Percentiles rank a stretch among this genome's conserved stretches.
Evolutionary conservation across 2,329 filamentous ascomycete species (phyloP).

Genomic region (Penicillium oxalicum): DNA sequence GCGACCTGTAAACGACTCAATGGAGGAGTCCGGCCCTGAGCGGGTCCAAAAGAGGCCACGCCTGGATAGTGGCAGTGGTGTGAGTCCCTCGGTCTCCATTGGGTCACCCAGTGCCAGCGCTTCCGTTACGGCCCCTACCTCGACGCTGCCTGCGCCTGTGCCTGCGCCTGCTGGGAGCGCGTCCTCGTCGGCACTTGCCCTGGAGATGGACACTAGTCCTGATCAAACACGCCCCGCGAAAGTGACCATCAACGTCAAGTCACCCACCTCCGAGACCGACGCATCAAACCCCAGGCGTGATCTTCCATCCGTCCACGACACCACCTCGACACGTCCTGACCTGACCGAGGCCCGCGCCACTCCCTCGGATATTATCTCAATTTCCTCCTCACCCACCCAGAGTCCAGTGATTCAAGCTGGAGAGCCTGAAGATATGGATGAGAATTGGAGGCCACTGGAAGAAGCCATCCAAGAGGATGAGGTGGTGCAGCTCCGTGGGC

Average conservation of each 20-base stretch:
- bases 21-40: conserved; percentile 38
- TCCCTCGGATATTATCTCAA: conserved; percentile 31
- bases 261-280: conserved; percentile 22
- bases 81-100: conserved; percentile 30
- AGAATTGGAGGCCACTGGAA: conserved; percentile 40
- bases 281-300: conserved; percentile 14
- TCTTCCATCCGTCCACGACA: conserved; percentile 8
- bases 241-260: conserved; percentile 46
- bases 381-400: conserved; percentile 40
- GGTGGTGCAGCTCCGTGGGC: conserved; percentile 33
- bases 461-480: conserved; percentile 31
- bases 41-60: conserved; percentile 44
- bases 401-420: conserved; percentile 47
- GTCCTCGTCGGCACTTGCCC: conserved; percentile 24
- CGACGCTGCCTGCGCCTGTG: conserved; percentile 15
- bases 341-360: conserved; percentile 16
- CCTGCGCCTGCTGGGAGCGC: conserved; percentile 16
- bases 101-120: conserved; percentile 15
- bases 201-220: conserved; percentile 23
- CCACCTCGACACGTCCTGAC: conserved; percentile 7
- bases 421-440: conserved; percentile 45
- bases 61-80: conserved; percentile 41
- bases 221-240: conserved; percentile 35
- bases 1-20: conserved; percentile 29
- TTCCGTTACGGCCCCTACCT: too few species aligned